Conservation (phyloP, 2,329 filamentous ascomycete species). For the Leptographium radiaticola region DNA sequence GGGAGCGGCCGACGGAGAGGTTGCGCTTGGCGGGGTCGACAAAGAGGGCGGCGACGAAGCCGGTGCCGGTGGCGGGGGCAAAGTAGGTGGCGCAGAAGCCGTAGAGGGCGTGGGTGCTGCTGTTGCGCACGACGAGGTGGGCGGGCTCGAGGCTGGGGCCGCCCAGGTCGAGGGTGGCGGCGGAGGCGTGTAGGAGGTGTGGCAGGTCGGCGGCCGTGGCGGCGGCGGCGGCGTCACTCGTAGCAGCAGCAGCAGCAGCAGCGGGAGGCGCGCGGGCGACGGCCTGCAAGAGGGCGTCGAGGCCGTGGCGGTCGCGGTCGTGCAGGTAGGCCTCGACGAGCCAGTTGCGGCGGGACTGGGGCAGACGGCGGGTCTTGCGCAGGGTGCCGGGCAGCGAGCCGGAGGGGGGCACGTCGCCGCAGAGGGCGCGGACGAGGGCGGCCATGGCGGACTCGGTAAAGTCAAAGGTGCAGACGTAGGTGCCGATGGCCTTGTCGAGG, state of each 20-base stretch:
- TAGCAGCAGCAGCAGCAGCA: no score
- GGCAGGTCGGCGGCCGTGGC: slow-evolving; percentile 48
- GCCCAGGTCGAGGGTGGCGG: slow-evolving; percentile 63
- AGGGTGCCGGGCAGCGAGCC: slow-evolving; percentile 60
- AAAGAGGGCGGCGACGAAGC: slow-evolving; percentile 74
- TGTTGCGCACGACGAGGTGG: slow-evolving; percentile 89
- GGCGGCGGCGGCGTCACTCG: no score
- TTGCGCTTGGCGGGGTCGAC: slow-evolving; percentile 80
- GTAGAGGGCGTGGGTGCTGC: slow-evolving; percentile 79
- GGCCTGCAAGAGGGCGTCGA: slow-evolving; percentile 62
- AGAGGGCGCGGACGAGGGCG: slow-evolving; percentile 69
- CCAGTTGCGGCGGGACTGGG: slow-evolving; percentile 90
- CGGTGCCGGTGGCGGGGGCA: slow-evolving; percentile 52
- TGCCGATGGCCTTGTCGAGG: slow-evolving; percentile 79
- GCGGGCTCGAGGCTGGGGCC: slow-evolving; percentile 56
- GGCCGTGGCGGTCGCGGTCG: slow-evolving; percentile 57
- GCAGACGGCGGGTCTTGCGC: slow-evolving; percentile 72
- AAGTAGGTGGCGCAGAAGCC: slow-evolving; percentile 88
- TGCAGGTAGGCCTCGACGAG: slow-evolving; percentile 81
- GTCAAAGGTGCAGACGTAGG: slow-evolving; percentile 91
- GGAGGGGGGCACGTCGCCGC: slow-evolving; percentile 54
- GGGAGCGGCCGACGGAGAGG: slow-evolving; percentile 77
- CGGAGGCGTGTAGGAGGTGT: slow-evolving; percentile 56
- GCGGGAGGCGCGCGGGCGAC: slow-evolving; percentile 42
- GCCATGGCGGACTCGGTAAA: slow-evolving; percentile 88